Base-by-base conservation (phyloP, 2,329 filamentous ascomycete genomes). In the Epicoccum nigrum region DNA sequence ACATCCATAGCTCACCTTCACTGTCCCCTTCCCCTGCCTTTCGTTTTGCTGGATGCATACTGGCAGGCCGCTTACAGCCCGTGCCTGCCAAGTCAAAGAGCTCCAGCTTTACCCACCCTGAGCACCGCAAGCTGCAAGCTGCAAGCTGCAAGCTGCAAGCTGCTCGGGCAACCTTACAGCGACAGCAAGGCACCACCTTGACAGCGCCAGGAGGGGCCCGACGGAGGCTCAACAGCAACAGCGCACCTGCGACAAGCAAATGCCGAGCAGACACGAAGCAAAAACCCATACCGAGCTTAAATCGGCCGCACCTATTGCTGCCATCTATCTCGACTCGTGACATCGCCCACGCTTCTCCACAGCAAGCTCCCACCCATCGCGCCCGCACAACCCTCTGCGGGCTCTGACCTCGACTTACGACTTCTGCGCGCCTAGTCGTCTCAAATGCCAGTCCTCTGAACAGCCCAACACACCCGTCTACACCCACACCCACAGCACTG, bases 71-170 rank as follows among this genome's bases (percentile, higher is more conserved):
- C 40, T 46, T 40, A 41, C 51, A 51, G 40, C 45, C 58, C 38
- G 58, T 52, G 62, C 52, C 54, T 63, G 62, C 60, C 61, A 57
- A 55, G 58, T 63, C 55, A 54, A 56, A 56, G 50, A 59, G 49
- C 38, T 58, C 48, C 40, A 59, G 56, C 54, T 21, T 50, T 56
- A 48, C 44, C 41, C 51, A 57, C 49, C 20, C 32, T 9, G 37
- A 35, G 37, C 17, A 50, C 38, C 17, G 20, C 42, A 31, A 51
- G 46, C 55, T 56, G 30, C 50, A n/a, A n/a, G n/a, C n/a, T n/a
- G n/a, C n/a, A n/a, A n/a, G n/a, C n/a, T n/a, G n/a, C n/a, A n/a
- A n/a, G n/a, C n/a, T n/a, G n/a, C 42, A 31, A 51, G 46, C 55
- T 56, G 30, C 50, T 40, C 39, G 46, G 17, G 40, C 38, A 44